phyloP scores from a whole-genome alignment of 176 grass and related monocot genomes.

The Secale cereale region DNA sequence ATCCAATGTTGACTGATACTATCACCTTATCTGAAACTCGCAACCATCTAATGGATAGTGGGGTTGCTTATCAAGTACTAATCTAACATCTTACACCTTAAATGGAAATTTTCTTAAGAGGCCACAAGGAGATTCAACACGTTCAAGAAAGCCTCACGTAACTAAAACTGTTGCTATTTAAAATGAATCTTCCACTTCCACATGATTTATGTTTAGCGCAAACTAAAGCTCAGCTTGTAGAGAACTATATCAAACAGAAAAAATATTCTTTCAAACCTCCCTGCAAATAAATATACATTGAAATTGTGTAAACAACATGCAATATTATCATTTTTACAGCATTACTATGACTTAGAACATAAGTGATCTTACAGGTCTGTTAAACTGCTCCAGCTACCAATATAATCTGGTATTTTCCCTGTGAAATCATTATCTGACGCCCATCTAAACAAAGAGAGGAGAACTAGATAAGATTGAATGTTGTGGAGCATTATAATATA shows the following conservation, averaged over 20 bases:
- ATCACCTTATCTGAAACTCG: background rate
- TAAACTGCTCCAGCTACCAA: constrained; percentile 50
- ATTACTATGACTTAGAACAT: background rate
- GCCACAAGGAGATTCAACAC: background rate
- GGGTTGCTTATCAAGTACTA: background rate
- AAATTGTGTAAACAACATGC: background rate
- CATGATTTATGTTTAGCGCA: background rate
- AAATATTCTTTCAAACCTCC: background rate
- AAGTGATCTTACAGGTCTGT: constrained; percentile 41
- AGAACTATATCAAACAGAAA: background rate
- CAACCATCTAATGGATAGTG: background rate
- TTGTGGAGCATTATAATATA: background rate
- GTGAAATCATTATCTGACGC: constrained; percentile 72
- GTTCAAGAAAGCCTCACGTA: background rate
- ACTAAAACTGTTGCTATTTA: background rate
- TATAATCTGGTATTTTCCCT: constrained; percentile 67
- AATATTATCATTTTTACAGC: background rate
- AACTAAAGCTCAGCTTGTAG: background rate
- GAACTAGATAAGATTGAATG: constrained; percentile 9
- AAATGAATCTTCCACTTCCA: background rate
- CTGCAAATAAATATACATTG: background rate
- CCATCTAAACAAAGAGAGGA: constrained; percentile 34
- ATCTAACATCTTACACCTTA: background rate
- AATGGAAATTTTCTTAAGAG: background rate
- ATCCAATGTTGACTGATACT: background rate